Base-by-base conservation (phyloP, 805 yeast genomes). In the Pichia eremophila region DNA sequence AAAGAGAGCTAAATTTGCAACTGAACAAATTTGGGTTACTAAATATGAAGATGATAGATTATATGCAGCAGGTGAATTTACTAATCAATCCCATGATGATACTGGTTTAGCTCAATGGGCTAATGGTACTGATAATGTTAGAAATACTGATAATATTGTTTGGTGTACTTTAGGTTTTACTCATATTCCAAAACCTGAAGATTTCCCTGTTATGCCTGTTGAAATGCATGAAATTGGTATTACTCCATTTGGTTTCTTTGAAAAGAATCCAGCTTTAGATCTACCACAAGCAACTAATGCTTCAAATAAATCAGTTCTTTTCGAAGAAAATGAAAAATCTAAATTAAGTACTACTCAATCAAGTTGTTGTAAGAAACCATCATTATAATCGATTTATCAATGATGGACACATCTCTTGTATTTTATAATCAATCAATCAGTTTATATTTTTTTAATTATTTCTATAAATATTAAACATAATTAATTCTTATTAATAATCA, bases 141-240 rank as follows among this genome's bases (percentile, higher is more conserved):
- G 90, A 76, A 77, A 84, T 64, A 81, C 81, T 18, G 90, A 85
- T 57, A 63, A 79, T 49, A 88, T 85, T 51, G 82, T 85, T 40
- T 85, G 91, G 90, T 84, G 85, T 54, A 84, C 93, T 41, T 63
- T 85, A 62, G 89, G 87, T 28, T 75, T 85, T 69, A 85, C 91
- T 4, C 95, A 85, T 62, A 77, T 84, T 58, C 93, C 93, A 57
- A 75, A 86, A 59, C 79, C 82, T 36, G 95, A 85, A 68, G 91
- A 85, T 65, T 85, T 85, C 83, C 95, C 95, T 43, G 90, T 85
- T 45, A 85, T 85, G 95, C 90, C 93, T 34, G 85, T 82, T 48
- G 95, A 85, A 67, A 80, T 79, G 53, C 80, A 83, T 69, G 78
- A 74, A 57, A 79, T 84, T 56, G 72, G 77, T 49, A 72, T 85